Conservation (phyloP, 495 filamentous ascomycete genomes). For the Xylaria flabelliformis region DNA sequence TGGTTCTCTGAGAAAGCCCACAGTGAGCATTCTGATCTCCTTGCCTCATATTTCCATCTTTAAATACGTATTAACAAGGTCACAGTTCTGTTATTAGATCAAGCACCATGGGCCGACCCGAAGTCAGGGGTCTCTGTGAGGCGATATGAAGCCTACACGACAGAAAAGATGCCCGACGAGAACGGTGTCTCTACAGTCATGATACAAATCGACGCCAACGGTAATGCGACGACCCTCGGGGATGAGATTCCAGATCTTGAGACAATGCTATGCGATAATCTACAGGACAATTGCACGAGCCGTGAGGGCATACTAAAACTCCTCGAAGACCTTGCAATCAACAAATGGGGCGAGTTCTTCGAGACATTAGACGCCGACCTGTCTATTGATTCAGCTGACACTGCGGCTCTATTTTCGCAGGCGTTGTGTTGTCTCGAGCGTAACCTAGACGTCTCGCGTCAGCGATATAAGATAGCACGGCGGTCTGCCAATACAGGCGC, state of each 20-base stretch:
- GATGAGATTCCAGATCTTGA: conserved; percentile 35
- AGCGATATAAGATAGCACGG: background rate
- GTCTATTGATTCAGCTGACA: background rate
- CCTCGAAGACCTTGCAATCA: conserved; percentile 38
- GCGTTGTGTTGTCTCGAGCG: conserved; percentile 43
- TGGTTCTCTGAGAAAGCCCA: conserved; percentile 34
- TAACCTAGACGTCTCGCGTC: conserved; percentile 35
- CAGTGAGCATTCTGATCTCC: conserved; percentile 13
- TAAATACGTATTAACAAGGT: background rate
- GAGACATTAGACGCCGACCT: conserved; percentile 34
- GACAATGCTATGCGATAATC: conserved; percentile 31
- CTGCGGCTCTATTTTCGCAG: conserved; percentile 36
- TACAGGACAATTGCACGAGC: conserved; percentile 22
- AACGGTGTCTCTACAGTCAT: background rate
- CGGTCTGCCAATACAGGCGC: background rate
- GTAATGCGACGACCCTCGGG: conserved; percentile 7
- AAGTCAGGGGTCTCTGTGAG: conserved; percentile 27
- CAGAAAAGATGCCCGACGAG: background rate
- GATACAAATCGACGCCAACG: background rate
- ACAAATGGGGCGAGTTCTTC: conserved; percentile 47
- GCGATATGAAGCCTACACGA: conserved; percentile 11
- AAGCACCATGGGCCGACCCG: conserved; percentile 32
- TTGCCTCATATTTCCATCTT: background rate
- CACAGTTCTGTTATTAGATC: conserved; percentile 44
- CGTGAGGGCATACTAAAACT: conserved; percentile 24